Conservation (phyloP, 2,329 filamentous ascomycete genomes). For the Aureobasidium subglaciale region DNA sequence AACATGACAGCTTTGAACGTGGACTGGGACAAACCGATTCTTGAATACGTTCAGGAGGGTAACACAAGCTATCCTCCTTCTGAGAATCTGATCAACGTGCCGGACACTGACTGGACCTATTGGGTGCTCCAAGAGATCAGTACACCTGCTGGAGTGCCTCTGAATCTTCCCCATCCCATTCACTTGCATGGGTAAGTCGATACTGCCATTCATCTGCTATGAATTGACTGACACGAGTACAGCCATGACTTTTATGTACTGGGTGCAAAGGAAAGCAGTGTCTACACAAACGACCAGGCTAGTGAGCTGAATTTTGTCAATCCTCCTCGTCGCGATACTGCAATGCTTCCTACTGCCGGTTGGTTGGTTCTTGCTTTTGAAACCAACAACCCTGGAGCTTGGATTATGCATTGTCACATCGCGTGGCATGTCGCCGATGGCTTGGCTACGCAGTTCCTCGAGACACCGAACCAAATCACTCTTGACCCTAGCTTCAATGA, state of each 20-base stretch:
- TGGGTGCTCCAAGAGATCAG: conserved; percentile 29
- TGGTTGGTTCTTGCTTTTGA: conserved; percentile 36
- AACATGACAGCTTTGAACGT: conserved; percentile 31
- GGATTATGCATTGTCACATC: conserved; percentile 25
- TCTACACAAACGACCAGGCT: conserved; percentile 21
- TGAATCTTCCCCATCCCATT: conserved; percentile 18
- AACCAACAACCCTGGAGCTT: conserved; percentile 38
- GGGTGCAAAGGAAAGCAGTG: conserved; percentile 5
- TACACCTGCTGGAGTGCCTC: conserved; percentile 15
- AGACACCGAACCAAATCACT: conserved; percentile 22
- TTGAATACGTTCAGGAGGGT: conserved; percentile 29
- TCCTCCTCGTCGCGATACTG: conserved; percentile 34
- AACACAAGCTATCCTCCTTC: not conserved
- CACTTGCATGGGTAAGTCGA: conserved; percentile 10
- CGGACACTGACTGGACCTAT: conserved; percentile 24
- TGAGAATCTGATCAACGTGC: conserved; percentile 6
- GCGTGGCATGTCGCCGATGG: conserved; percentile 30
- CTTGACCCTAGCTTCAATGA: conserved; percentile 23
- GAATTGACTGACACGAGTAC: conserved; percentile 15
- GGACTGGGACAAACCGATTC: conserved; percentile 32
- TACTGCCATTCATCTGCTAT: not conserved
- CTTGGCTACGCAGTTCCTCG: conserved; percentile 29
- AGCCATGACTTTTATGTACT: conserved; percentile 31
- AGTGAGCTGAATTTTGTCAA: conserved; percentile 29
- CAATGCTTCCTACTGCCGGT: conserved; percentile 31